These are phyloP conservation scores for Clavariopsis aquatica DNA, from an alignment of 495 filamentous ascomycete genomes.

Conservation along the genomic window DNA sequence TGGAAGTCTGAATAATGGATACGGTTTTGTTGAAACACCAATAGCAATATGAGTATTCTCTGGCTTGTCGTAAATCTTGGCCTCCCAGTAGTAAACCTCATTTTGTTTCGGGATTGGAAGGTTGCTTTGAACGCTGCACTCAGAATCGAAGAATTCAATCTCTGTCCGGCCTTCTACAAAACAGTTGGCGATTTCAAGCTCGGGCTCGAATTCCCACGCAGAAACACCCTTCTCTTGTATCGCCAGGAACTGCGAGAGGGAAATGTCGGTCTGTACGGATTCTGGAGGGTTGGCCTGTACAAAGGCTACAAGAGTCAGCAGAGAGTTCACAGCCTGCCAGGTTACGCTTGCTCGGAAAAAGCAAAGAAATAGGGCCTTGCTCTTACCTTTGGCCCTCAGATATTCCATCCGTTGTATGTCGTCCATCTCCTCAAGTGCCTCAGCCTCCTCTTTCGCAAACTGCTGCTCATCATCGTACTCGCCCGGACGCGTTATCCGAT, in stretches of 20 bases:
- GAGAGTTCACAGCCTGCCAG: background rate
- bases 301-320: slow-evolving; percentile 65
- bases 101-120: slow-evolving; percentile 97
- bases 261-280: slow-evolving; percentile 94
- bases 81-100: slow-evolving; percentile 99
- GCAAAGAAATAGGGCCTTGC: background rate
- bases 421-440: slow-evolving; percentile 94
- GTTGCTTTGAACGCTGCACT: slow-evolving; percentile 96
- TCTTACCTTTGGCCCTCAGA: slow-evolving; percentile 85
- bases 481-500: slow-evolving; percentile 88
- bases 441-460: slow-evolving; percentile 87
- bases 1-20: slow-evolving; percentile 90
- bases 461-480: slow-evolving; percentile 98
- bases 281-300: slow-evolving; percentile 93
- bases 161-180: slow-evolving; percentile 96
- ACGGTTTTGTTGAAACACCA: slow-evolving; percentile 93
- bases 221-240: slow-evolving; percentile 99
- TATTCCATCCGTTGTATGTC: slow-evolving; percentile 89
- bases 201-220: slow-evolving; percentile 98
- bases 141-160: slow-evolving; percentile 97
- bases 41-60: slow-evolving; percentile 82
- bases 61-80: slow-evolving; percentile 97
- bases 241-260: slow-evolving; percentile 92
- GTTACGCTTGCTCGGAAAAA: too few species aligned
- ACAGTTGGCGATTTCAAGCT: slow-evolving; percentile 97